Evolutionary conservation across 2,329 filamentous ascomycete species (phyloP), one percentile per base, ranked within the genome.

Genomic region (Paecilomyces dactylethromorphus): DNA sequence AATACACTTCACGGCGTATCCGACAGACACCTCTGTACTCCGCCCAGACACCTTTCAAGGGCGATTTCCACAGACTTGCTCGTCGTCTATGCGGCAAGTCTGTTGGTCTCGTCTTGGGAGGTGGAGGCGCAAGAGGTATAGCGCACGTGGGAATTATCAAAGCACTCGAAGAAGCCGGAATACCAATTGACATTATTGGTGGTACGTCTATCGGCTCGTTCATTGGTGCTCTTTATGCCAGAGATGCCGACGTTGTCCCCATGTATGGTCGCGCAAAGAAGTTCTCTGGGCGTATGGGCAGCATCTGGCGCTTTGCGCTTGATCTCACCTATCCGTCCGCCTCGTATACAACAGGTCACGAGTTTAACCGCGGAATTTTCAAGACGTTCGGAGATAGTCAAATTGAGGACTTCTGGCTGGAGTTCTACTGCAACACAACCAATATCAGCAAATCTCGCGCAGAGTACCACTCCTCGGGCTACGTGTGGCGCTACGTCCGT

Each of bases 361-460:
- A 99, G 69, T 99, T 99, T 83, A 99, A 99, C 68, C 90, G 94
- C 6, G 94, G 94, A 49, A 97, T 99, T 64, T 99, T 97, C 84
- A 99, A 99, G 75, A 92, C 93, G 0, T 97, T 99, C 72, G 94
- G 92, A 13, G 91, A 97, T 68, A 90, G 91, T 10, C 94, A 97
- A 71, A 97, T 99, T 59, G 94, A 99, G 76, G 94, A 99, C 73
- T 99, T 97, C 69, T 99, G 94, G 94, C 84, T 99, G 11, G 92
- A 96, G 66, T 99, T 91, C 73, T 99, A 99, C 78, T 99, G 95
- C 82, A 99, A 99, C 76, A 97, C 94, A 0, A 99, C 95, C 39
- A 99, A 97, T 74, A 97, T 99, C 76, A 95, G 90, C 78, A 95
- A 96, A 74, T 94, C 90, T 61, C 85, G 93, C 21, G 86, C 86